These are phyloP conservation scores for Fraxinus sp. DNA, from an alignment of 305 asterid species.

Conservation along the genomic window DNA sequence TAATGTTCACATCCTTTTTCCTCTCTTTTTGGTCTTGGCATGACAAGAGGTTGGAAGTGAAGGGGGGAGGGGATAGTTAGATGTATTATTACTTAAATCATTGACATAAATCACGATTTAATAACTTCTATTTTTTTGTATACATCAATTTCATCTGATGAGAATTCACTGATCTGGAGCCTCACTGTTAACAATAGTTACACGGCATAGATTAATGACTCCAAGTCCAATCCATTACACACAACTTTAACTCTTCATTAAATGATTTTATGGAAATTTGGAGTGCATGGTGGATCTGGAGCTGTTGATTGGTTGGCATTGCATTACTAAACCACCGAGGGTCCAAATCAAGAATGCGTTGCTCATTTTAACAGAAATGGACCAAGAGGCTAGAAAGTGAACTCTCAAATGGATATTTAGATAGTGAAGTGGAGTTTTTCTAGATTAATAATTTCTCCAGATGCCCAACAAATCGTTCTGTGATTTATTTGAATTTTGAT, in stretches of 20 bases:
- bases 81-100: background rate
- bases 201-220: background rate
- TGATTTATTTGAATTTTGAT: background rate
- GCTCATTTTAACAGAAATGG: background rate
- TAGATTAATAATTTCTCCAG: background rate
- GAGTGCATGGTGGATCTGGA: background rate
- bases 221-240: background rate
- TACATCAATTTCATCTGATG: background rate
- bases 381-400: background rate
- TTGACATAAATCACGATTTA: background rate
- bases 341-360: background rate
- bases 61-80: background rate
- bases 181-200: background rate
- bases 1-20: background rate
- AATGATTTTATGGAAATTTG: background rate
- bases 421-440: background rate
- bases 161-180: slow-evolving; percentile 5
- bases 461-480: background rate
- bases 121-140: background rate
- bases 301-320: background rate
- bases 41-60: background rate
- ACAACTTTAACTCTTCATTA: background rate
- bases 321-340: background rate
- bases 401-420: background rate
- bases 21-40: background rate